phyloP scores from a whole-genome alignment of 2,329 filamentous ascomycete species.

The Colletotrichum limetticola region DNA sequence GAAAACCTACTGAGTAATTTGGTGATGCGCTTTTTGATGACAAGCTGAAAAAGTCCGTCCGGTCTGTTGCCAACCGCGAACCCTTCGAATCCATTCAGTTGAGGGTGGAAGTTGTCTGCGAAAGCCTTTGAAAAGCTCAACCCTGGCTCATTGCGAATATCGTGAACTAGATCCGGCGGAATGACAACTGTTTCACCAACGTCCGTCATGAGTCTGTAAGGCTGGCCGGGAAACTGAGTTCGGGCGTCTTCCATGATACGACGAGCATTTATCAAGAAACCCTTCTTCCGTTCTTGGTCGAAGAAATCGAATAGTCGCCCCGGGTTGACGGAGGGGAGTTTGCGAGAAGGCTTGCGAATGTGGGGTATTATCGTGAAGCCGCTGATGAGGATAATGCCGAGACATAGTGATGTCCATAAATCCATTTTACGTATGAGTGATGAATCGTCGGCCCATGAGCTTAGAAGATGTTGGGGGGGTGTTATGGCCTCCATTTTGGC shows the following conservation, averaged over 20 bases:
- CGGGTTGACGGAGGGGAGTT: slow-evolving; percentile 24
- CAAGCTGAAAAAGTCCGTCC: slow-evolving; percentile 26
- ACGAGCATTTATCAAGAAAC: slow-evolving; percentile 14
- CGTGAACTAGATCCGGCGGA: slow-evolving; percentile 33
- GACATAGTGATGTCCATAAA: slow-evolving; percentile 7
- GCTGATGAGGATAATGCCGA: slow-evolving; percentile 6
- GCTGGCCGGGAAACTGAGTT: slow-evolving; percentile 15
- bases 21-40: slow-evolving; percentile 37
- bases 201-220: slow-evolving; percentile 36
- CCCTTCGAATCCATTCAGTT: slow-evolving; percentile 35
- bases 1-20: slow-evolving; percentile 33
- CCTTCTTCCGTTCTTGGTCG: neutral
- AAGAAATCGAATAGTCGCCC: neutral
- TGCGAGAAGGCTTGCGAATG: slow-evolving; percentile 15
- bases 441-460: neutral
- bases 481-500: neutral
- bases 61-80: neutral
- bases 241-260: neutral
- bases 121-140: slow-evolving; percentile 34
- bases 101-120: slow-evolving; percentile 25
- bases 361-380: neutral
- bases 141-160: slow-evolving; percentile 38
- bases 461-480: neutral
- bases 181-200: slow-evolving; percentile 37
- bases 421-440: neutral